These are phyloP conservation scores for Rhodotorula diobovata DNA, from an alignment of 768 basidiomycete species.

Conservation along the genomic window DNA sequence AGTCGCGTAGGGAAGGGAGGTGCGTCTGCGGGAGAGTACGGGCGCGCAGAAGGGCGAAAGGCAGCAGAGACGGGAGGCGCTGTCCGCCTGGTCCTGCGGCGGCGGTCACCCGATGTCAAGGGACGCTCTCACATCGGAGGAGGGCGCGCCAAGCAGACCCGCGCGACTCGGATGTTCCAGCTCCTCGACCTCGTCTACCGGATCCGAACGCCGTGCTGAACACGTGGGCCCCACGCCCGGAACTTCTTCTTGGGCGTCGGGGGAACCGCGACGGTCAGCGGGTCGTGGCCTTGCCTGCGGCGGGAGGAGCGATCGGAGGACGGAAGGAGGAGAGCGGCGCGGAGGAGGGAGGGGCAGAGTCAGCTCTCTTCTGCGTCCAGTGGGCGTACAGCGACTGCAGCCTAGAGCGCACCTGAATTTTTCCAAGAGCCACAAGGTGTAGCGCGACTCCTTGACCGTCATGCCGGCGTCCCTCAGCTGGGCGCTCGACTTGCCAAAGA, in stretches of 20 bases:
- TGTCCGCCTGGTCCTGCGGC: no score
- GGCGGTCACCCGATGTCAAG: no score
- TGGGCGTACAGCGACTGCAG: no score
- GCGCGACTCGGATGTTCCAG: no score
- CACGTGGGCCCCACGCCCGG: conserved; percentile 1
- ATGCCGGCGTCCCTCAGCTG: conserved; percentile 16
- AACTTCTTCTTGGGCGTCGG: conserved; percentile 11
- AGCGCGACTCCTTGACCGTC: conserved; percentile 5
- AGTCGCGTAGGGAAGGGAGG: no score
- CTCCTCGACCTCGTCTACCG: background rate
- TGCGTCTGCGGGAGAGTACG: no score
- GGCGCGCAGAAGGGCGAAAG: no score
- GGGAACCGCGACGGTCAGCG: background rate
- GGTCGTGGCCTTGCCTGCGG: conserved; percentile 19
- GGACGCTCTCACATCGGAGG: no score
- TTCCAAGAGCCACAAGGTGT: conserved; percentile 24
- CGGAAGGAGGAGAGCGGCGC: no score
- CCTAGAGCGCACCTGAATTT: conserved; percentile 12
- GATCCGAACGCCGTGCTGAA: conserved; percentile 13
- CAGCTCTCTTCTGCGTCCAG: background rate
- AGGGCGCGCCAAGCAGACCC: no score
- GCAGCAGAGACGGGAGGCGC: no score
- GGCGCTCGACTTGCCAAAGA: conserved; percentile 8
- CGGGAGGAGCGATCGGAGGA: background rate
- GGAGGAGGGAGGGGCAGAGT: no score